These are phyloP conservation scores for Cryptosporidium sp. DNA, from an alignment of 169 alveolate species.

Conservation along the genomic window DNA sequence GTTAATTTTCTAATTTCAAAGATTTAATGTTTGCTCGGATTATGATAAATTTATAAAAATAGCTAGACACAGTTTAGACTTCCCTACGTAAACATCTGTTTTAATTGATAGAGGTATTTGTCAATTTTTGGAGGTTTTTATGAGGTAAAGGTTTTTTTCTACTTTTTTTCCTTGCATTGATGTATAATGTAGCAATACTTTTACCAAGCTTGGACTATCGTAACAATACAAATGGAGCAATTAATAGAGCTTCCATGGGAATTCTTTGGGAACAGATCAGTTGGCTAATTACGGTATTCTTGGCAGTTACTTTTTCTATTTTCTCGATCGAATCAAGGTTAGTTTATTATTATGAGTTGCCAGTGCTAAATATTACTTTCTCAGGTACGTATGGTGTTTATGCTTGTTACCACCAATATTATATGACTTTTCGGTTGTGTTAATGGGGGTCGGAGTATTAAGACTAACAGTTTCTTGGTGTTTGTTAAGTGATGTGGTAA, in stretches of 20 bases:
- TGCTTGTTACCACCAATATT: conserved; percentile 45
- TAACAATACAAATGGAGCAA: conserved; percentile 55
- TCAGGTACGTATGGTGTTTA: conserved; percentile 35
- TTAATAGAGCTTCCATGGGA: conserved; percentile 66
- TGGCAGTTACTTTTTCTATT: conserved; percentile 43
- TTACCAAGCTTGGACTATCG: conserved; percentile 73
- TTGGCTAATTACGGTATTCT: conserved; percentile 49
- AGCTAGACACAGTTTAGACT: not conserved
- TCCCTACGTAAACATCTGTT: not conserved
- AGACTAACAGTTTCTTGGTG: conserved; percentile 50
- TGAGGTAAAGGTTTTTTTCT: not conserved
- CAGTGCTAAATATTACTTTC: not conserved
- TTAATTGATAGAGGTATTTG: not conserved
- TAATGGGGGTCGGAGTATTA: conserved; percentile 31
- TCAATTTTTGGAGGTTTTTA: not conserved
- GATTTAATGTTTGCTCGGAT: conserved; percentile 4
- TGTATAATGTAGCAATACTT: conserved; percentile 75
- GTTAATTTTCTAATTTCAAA: not conserved
- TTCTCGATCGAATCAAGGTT: conserved; percentile 53
- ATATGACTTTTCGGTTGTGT: conserved; percentile 43
- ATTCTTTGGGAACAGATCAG: conserved; percentile 53
- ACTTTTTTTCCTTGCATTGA: conserved; percentile 7
- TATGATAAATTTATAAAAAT: conserved; percentile 30
- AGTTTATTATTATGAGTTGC: not conserved
- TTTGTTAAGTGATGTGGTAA: conserved; percentile 42